Conservation (phyloP, 148 eudicot genomes). For the Bassia scoparia region DNA sequence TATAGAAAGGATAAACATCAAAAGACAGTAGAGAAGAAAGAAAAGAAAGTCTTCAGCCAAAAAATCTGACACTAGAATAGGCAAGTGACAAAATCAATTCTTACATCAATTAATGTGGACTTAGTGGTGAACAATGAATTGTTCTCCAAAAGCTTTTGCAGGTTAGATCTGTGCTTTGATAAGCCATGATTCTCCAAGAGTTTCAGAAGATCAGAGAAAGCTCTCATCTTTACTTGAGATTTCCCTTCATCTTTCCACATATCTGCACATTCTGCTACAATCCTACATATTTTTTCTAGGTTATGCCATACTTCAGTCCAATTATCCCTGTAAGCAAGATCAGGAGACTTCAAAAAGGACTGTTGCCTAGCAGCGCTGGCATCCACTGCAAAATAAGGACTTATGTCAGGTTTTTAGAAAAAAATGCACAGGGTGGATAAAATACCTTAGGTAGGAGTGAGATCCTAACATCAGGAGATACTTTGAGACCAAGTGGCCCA, state of each 20-base stretch:
- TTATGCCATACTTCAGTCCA: constrained; percentile 47
- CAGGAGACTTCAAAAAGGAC: constrained; percentile 31
- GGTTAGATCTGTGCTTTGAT: constrained; percentile 60
- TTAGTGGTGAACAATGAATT: constrained; percentile 27
- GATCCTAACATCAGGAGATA: neutral
- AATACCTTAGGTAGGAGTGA: neutral
- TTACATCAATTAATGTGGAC: constrained; percentile 27
- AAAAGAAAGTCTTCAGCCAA: no score
- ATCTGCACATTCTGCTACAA: constrained; percentile 55
- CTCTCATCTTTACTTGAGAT: constrained; percentile 63
- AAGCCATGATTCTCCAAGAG: constrained; percentile 65
- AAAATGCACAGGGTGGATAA: neutral
- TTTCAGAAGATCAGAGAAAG: constrained; percentile 59
- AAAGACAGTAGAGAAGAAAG: neutral
- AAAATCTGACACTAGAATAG: neutral
- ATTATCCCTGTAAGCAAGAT: constrained; percentile 44
- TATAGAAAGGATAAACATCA: neutral
- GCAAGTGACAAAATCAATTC: neutral
- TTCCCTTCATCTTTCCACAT: constrained; percentile 76
- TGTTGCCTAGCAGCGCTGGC: constrained; percentile 26
- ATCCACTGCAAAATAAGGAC: constrained; percentile 35
- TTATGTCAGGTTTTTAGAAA: neutral
- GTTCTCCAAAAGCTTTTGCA: constrained; percentile 38
- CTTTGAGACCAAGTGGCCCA: neutral
- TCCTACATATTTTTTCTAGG: constrained; percentile 46